Base-by-base conservation (phyloP, 1,139 yeast species). In the Eremothecium sinecaudum region DNA sequence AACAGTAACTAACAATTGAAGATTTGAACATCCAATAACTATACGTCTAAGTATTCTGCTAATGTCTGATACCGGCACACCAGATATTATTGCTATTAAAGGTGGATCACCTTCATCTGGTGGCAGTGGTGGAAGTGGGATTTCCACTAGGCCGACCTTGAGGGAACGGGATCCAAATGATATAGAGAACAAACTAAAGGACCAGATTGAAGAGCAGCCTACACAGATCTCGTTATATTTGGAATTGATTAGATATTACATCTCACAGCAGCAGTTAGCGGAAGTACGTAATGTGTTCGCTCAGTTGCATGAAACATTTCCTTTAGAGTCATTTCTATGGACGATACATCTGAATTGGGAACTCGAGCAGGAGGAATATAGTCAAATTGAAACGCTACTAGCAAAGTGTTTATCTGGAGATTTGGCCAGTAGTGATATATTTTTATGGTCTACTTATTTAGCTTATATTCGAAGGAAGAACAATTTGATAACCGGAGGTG, bases 401-500 rank as follows among this genome's bases (percentile, higher is more conserved):
- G 44, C 58, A 1, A 47, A 50, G 22, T 53, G 59, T 38, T 39
- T 55, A 4, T 47, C 58, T 11, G 56, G 56, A 4, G 50, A 51
- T 13, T 35, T 33, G 9, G 51, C 46, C 28, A 55, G 52, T 28
- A 55, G 50, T 32, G 59, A 55, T 33, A 37, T 53, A 5, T 38
- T 72, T 21, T 61, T 90, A 21, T 87, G 92, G 76, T 67, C 75
- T 33, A 61, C 72, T 24, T 90, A 90, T 55, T 72, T 90, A 23
- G 74, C 73, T 28, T 86, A 83, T 52, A 86, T 83, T 28, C 73
- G 90, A 43, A 67, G 90, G 41, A 79, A 76, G 26, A 82, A 86
- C 53, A 83, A 82, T 51, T 69, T 81, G 16, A 71, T 77, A 32
- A 79, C 90, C 2, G 93, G 92, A 17, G 94, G 93, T 21, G 93